These are phyloP conservation scores for Penicillium robsamsonii DNA, from an alignment of 495 filamentous ascomycete genomes.

Conservation along the genomic window DNA sequence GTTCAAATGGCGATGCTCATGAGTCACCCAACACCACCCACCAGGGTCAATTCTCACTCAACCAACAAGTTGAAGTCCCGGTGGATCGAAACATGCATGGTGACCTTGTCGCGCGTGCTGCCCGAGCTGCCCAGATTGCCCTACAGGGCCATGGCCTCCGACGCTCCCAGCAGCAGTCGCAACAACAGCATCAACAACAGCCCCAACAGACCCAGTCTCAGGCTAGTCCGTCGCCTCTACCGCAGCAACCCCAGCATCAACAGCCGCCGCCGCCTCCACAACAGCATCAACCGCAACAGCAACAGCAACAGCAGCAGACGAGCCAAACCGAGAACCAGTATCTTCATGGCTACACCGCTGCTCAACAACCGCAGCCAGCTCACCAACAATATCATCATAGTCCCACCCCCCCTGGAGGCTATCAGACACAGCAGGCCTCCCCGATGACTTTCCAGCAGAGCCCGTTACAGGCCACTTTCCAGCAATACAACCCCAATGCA, in stretches of 20 bases:
- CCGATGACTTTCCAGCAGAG: conserved; percentile 44
- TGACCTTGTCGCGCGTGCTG: conserved; percentile 52
- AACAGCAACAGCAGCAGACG: conserved; percentile 26
- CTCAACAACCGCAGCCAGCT: conserved; percentile 25
- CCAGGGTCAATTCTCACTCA: conserved; percentile 47
- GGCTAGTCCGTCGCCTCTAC: conserved; percentile 23
- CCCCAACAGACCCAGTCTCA: conserved; percentile 22
- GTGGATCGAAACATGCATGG: conserved; percentile 50
- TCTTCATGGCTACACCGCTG: conserved; percentile 30
- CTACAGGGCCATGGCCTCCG: conserved; percentile 48
- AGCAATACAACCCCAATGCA: conserved; percentile 46
- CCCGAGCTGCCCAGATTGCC: conserved; percentile 54
- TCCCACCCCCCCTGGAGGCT: conserved; percentile 39
- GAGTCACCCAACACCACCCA: conserved; percentile 41
- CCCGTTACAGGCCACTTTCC: conserved; percentile 43
- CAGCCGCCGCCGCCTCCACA: conserved; percentile 35
- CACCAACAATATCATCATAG: conserved; percentile 43
- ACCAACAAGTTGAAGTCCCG: conserved; percentile 41
- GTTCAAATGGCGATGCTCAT: conserved; percentile 41
- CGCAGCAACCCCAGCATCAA: conserved; percentile 29
- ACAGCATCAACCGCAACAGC: conserved; percentile 22
- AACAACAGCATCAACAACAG: conserved; percentile 32
- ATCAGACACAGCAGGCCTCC: conserved; percentile 31
- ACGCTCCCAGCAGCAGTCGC: conserved; percentile 44
- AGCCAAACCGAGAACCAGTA: conserved; percentile 35